These are phyloP conservation scores for Xylariaceae sp. DNA, from an alignment of 2,329 filamentous ascomycete genomes.

Conservation along the genomic window DNA sequence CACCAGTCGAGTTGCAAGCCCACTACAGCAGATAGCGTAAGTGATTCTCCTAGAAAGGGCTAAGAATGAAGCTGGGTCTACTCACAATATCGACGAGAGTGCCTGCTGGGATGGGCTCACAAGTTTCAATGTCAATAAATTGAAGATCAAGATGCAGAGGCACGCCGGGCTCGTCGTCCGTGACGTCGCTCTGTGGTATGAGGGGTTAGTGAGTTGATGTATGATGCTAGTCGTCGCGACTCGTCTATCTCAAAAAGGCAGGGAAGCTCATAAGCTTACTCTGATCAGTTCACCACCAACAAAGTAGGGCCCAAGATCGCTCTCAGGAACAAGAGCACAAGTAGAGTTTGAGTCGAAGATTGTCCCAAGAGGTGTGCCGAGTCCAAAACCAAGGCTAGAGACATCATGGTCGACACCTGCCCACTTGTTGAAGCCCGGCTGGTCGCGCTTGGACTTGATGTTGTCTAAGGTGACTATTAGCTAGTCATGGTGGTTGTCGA, in stretches of 20 bases:
- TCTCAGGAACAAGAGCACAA: neutral
- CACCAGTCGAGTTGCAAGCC: conserved; percentile 39
- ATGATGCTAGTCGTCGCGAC: no score
- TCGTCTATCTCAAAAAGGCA: no score
- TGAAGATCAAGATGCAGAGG: conserved; percentile 40
- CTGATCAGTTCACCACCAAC: neutral
- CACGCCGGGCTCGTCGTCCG: conserved; percentile 37
- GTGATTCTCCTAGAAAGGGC: no score
- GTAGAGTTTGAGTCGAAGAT: neutral
- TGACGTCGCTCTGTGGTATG: conserved; percentile 28
- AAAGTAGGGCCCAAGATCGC: neutral
- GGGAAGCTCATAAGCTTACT: neutral
- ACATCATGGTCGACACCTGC: conserved; percentile 24
- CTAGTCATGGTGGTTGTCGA: neutral
- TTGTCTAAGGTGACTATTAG: conserved; percentile 14
- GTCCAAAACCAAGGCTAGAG: conserved; percentile 29
- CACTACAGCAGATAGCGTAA: conserved; percentile 18
- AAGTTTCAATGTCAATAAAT: conserved; percentile 37
- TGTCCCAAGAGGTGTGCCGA: conserved; percentile 31
- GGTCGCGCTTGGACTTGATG: conserved; percentile 28
- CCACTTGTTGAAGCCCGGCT: conserved; percentile 27
- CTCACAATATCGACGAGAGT: conserved; percentile 31
- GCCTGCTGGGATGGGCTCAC: conserved; percentile 27
- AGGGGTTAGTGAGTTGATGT: no score
- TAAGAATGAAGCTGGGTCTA: no score